phyloP scores from a whole-genome alignment of 2,329 filamentous ascomycete genomes.

The Tolypocladium nubicola region DNA sequence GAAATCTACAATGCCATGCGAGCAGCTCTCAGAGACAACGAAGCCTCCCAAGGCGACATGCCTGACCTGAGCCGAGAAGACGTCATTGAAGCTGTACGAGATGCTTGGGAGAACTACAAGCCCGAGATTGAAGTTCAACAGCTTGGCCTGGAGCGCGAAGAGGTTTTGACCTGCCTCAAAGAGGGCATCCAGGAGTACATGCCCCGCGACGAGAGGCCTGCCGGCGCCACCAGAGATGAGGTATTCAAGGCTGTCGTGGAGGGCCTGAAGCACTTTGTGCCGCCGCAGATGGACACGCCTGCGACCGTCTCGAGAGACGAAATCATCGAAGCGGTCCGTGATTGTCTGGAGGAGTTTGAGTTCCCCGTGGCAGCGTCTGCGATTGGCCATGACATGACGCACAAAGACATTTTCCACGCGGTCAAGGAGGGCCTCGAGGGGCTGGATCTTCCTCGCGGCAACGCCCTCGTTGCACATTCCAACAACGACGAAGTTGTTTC shows the following conservation, averaged over 20 bases:
- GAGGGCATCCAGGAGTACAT: constrained; percentile 75
- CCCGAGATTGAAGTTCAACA: constrained; percentile 87
- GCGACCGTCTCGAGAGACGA: constrained; percentile 68
- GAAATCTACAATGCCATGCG: constrained; percentile 81
- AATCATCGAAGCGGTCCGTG: constrained; percentile 70
- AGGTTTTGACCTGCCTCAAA: constrained; percentile 76
- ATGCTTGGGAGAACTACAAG: constrained; percentile 91
- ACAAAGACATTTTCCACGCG: constrained; percentile 53
- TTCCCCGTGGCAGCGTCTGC: constrained; percentile 54
- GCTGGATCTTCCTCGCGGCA: constrained; percentile 33
- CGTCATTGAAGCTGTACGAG: constrained; percentile 74
- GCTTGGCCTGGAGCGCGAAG: constrained; percentile 80
- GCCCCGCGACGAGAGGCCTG: constrained; percentile 37
- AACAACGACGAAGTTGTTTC: constrained; percentile 40
- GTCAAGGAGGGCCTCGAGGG: constrained; percentile 48
- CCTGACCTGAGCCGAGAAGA: constrained; percentile 60
- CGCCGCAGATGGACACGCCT: constrained; percentile 61
- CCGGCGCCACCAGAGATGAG: constrained; percentile 67
- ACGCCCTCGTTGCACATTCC: constrained; percentile 28
- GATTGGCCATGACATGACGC: constrained; percentile 40
- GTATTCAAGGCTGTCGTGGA: constrained; percentile 79
- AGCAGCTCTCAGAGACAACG: constrained; percentile 57
- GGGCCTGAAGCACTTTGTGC: constrained; percentile 69
- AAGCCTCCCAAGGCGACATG: constrained; percentile 28
- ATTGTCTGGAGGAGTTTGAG: constrained; percentile 79